These are phyloP conservation scores for Boletus vermiculosoides DNA, from an alignment of 768 basidiomycete genomes.

Conservation along the genomic window DNA sequence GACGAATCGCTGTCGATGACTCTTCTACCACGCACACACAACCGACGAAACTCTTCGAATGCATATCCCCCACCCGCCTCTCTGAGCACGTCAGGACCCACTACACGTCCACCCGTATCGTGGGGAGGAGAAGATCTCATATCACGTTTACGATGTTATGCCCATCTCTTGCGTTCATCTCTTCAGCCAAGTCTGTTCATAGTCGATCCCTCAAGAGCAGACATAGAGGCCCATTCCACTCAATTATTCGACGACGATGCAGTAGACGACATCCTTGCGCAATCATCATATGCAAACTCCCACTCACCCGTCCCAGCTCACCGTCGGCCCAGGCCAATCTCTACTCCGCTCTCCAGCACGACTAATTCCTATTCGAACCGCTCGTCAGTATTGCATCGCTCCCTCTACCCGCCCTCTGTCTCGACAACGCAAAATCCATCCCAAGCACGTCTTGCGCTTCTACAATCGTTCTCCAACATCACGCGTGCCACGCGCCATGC, in stretches of 20 bases:
- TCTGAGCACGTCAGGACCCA: conserved; percentile 42
- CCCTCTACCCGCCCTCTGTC: conserved; percentile 55
- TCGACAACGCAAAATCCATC: conserved; percentile 54
- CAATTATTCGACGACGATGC: conserved; percentile 84
- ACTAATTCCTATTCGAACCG: conserved; percentile 61
- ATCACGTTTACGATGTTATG: conserved; percentile 69
- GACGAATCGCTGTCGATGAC: conserved; percentile 87
- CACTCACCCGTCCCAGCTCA: conserved; percentile 84
- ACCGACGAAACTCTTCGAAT: conserved; percentile 38
- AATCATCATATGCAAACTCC: conserved; percentile 73
- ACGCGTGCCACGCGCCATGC: conserved; percentile 91
- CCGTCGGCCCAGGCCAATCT: conserved; percentile 68
- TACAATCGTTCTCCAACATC: conserved; percentile 94
- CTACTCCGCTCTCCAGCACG: conserved; percentile 34
- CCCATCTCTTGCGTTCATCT: conserved; percentile 80
- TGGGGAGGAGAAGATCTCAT: conserved; percentile 92
- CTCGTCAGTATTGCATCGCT: conserved; percentile 79
- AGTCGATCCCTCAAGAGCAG: conserved; percentile 88
- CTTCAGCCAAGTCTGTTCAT: conserved; percentile 86
- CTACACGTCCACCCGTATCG: conserved; percentile 44
- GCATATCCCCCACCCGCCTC: conserved; percentile 66
- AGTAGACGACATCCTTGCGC: conserved; percentile 81
- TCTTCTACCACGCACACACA: conserved; percentile 39
- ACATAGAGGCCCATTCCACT: conserved; percentile 88
- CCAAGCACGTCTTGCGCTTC: conserved; percentile 74